phyloP scores from a whole-genome alignment of 768 basidiomycete species.

The Multifurca ochricompacta region DNA sequence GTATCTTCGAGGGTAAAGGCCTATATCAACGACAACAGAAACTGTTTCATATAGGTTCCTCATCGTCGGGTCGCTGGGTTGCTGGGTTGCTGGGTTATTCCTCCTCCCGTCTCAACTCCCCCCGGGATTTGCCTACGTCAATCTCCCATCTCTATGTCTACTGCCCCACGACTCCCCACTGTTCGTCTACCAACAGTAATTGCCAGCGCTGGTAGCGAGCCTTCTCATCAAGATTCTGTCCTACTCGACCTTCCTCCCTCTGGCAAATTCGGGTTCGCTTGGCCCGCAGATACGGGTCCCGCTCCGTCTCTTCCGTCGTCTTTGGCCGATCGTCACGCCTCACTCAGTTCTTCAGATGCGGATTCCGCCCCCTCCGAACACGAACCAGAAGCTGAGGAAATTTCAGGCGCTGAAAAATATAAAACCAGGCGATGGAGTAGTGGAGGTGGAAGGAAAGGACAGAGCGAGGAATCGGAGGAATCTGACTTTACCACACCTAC shows the following conservation, averaged over 20 bases:
- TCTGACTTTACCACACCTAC: conserved; percentile 29
- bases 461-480: conserved; percentile 24
- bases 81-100: conserved; percentile 11
- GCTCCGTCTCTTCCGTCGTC: conserved; percentile 31
- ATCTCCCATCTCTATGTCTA: conserved; percentile 29
- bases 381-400: conserved; percentile 22
- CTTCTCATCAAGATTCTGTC: conserved; percentile 36
- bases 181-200: conserved; percentile 42
- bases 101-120: conserved; percentile 5
- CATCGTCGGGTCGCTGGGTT: too few species aligned
- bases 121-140: neutral
- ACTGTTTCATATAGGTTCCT: conserved; percentile 8
- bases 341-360: conserved; percentile 42
- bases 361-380: conserved; percentile 47
- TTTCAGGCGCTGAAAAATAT: neutral
- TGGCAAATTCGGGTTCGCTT: conserved; percentile 55
- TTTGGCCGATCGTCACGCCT: conserved; percentile 32
- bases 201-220: conserved; percentile 36
- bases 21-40: conserved; percentile 15
- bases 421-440: conserved; percentile 8
- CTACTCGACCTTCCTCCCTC: conserved; percentile 38
- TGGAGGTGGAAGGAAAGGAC: conserved; percentile 17
- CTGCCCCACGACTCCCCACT: conserved; percentile 33
- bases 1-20: neutral
- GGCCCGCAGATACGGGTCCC: conserved; percentile 41